Percentiles rank a stretch among this genome's conserved stretches.
Conservation (phyloP, 2,329 filamentous ascomycete species). For the Xenoacremonium recifei region DNA sequence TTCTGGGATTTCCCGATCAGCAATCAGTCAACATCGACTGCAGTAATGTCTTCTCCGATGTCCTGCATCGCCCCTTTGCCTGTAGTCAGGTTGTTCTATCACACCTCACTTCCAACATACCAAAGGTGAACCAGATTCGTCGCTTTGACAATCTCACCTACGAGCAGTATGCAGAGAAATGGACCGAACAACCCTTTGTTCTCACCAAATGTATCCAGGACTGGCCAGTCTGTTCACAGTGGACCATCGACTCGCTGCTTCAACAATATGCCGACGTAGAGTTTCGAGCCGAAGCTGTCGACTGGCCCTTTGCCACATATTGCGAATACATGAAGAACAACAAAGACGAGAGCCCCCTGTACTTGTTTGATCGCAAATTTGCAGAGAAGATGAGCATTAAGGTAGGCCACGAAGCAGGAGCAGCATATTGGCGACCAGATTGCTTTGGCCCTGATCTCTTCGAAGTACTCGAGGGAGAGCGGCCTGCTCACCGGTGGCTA, state of each 20-base stretch:
- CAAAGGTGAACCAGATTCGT: slow-evolving; percentile 68
- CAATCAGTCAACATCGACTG: slow-evolving; percentile 65
- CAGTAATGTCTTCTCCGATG: slow-evolving; percentile 81
- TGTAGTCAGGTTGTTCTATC: slow-evolving; percentile 74
- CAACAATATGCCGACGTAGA: slow-evolving; percentile 61
- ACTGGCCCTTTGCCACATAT: slow-evolving; percentile 85
- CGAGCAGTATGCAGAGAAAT: slow-evolving; percentile 70
- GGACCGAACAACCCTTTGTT: slow-evolving; percentile 83
- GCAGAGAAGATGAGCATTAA: slow-evolving; percentile 78
- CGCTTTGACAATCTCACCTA: slow-evolving; percentile 67
- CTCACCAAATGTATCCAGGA: slow-evolving; percentile 76
- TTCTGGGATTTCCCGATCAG: slow-evolving; percentile 55
- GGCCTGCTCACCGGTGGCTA: slow-evolving; percentile 88
- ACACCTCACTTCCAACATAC: slow-evolving; percentile 70
- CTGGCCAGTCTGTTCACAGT: slow-evolving; percentile 76
- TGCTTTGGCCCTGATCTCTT: slow-evolving; percentile 91
- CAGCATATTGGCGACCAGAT: slow-evolving; percentile 73
- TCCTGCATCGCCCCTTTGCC: slow-evolving; percentile 84
- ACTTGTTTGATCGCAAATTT: slow-evolving; percentile 87
- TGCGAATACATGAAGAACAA: slow-evolving; percentile 77
- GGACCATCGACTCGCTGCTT: slow-evolving; percentile 69
- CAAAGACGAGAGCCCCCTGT: slow-evolving; percentile 83
- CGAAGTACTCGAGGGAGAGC: slow-evolving; percentile 69
- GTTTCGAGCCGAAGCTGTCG: slow-evolving; percentile 89
- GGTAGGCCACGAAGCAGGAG: slow-evolving; percentile 50